Conservation (phyloP, 345 rosid species). For the Euphorbia pulcherrima region DNA sequence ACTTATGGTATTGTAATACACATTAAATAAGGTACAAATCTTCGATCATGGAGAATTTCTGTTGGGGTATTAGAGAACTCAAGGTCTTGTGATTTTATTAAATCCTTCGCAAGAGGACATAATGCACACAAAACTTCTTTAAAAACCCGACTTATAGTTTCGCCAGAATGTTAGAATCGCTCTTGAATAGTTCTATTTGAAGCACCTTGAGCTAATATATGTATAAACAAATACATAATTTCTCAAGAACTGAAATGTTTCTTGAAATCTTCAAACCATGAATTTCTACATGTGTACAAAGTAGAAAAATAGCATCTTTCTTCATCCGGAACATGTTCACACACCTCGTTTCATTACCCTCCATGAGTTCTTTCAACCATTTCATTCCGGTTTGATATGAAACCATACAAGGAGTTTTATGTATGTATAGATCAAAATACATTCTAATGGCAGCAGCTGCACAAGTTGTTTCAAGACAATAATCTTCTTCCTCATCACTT, state of each 20-base stretch:
- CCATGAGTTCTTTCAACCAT: neutral
- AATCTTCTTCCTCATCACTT: neutral
- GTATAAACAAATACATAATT: neutral
- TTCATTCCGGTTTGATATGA: neutral
- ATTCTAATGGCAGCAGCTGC: neutral
- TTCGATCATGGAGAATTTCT: too few relatives aligned
- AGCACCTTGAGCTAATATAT: neutral
- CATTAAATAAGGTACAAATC: too few relatives aligned
- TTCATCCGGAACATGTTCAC: neutral
- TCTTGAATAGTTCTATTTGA: neutral
- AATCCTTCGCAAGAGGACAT: too few relatives aligned
- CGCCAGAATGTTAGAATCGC: neutral
- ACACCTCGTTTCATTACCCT: neutral
- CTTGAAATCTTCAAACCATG: neutral
- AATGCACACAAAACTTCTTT: too few relatives aligned
- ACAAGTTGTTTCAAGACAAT: neutral
- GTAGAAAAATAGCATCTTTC: neutral
- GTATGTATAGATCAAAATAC: neutral
- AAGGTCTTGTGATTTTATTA: too few relatives aligned
- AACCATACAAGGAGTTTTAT: neutral
- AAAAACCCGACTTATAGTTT: neutral
- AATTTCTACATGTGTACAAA: neutral
- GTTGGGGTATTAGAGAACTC: too few relatives aligned
- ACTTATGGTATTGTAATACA: too few relatives aligned
- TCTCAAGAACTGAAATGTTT: neutral